phyloP scores from a whole-genome alignment of 2,329 filamentous ascomycete species.

The Scleromitrula shiraiana region DNA sequence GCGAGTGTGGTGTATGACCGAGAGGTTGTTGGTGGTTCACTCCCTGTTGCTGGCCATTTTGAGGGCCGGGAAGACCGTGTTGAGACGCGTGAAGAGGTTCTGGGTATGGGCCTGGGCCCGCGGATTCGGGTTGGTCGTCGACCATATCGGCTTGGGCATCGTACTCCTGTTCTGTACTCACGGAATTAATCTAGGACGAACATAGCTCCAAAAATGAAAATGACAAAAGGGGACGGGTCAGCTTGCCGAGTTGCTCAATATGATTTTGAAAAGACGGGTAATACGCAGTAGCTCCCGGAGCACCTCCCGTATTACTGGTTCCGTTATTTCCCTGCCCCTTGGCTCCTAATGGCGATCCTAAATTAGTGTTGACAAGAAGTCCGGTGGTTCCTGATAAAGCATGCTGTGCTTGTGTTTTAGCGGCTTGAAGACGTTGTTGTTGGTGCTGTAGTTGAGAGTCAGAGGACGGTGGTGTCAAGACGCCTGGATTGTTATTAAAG shows the following conservation, averaged over 20 bases:
- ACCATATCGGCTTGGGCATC: conserved; percentile 84
- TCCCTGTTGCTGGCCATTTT: conserved; percentile 9
- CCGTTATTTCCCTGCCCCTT: conserved; percentile 28
- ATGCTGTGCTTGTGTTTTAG: conserved; percentile 22
- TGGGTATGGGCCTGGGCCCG: conserved; percentile 57
- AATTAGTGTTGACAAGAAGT: conserved; percentile 21
- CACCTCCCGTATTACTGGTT: conserved; percentile 33
- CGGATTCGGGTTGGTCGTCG: conserved; percentile 64
- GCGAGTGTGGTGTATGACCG: conserved; percentile 34
- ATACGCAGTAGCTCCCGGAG: conserved; percentile 44
- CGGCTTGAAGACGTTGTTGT: conserved; percentile 29
- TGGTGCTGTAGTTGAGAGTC: conserved; percentile 46
- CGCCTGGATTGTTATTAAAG: conserved; percentile 47
- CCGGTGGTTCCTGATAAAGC: conserved; percentile 21
- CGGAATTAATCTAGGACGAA: conserved; percentile 58
- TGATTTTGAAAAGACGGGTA: conserved; percentile 68
- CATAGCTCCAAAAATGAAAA: conserved; percentile 46
- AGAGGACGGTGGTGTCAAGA: conserved; percentile 52
- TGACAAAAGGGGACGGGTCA: conserved; percentile 42
- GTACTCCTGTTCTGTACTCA: conserved; percentile 88
- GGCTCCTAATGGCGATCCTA: conserved; percentile 21
- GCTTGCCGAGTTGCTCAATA: conserved; percentile 92
- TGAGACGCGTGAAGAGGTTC: conserved; percentile 39
- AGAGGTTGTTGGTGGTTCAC: conserved; percentile 16
- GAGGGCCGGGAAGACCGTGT: conserved; percentile 13